Evolutionary conservation across 441 rosid genomes (phyloP).

Genomic region (Iberis amara): DNA sequence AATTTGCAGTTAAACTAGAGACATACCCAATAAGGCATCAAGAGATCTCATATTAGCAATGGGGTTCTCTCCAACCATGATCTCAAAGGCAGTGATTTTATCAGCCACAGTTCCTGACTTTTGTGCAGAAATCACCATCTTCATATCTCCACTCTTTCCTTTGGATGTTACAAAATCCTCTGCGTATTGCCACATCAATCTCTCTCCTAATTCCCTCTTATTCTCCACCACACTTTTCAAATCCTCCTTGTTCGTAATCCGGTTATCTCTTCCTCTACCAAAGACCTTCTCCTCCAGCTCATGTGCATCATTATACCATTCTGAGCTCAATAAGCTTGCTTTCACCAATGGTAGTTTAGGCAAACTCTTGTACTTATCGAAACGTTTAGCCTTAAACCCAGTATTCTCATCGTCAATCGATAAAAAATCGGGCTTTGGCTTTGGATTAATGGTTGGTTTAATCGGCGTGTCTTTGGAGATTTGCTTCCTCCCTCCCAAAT

Average conservation of each 20-base stretch:
- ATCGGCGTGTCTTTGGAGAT: conserved; percentile 5
- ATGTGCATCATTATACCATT: conserved; percentile 69
- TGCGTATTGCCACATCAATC: conserved; percentile 68
- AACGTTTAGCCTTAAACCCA: conserved; percentile 23
- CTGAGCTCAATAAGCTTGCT: conserved; percentile 47
- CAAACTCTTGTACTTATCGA: conserved; percentile 49
- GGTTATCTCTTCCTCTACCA: conserved; percentile 36
- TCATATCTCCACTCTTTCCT: conserved; percentile 77
- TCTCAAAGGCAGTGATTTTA: conserved; percentile 82
- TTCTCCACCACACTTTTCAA: conserved; percentile 50
- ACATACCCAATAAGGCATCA: conserved; percentile 79
- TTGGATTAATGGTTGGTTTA: conserved; percentile 12
- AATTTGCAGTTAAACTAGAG: not conserved
- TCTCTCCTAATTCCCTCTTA: conserved; percentile 76
- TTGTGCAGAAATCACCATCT: conserved; percentile 73
- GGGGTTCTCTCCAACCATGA: conserved; percentile 81
- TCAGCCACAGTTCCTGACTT: conserved; percentile 89
- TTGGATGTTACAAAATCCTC: conserved; percentile 58
- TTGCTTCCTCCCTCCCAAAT: conserved; percentile 23
- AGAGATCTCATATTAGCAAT: conserved; percentile 86
- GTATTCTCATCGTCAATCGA: conserved; percentile 38
- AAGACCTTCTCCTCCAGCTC: conserved; percentile 70
- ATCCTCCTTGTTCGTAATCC: conserved; percentile 42
- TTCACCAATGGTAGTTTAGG: conserved; percentile 69
- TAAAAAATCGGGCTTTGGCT: conserved; percentile 55